Evolutionary conservation across 2,329 filamentous ascomycete genomes (phyloP).

Genomic region (Cyclaneusma minus): DNA sequence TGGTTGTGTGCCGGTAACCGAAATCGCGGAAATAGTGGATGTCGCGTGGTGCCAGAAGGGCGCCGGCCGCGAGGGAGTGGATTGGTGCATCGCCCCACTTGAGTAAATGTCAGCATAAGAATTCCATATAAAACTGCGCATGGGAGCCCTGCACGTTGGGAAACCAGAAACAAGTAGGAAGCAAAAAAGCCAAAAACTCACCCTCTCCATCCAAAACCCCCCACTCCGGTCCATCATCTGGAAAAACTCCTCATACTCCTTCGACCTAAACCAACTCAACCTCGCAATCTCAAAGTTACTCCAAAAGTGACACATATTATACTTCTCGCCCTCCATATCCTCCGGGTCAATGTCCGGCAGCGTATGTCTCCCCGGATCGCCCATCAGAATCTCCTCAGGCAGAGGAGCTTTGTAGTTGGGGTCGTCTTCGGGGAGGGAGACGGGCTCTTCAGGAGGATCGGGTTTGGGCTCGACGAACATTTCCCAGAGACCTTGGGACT

Average conservation of each 20-base stretch:
- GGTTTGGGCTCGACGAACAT: constrained; percentile 83
- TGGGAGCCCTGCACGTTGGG: no score
- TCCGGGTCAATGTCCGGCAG: constrained; percentile 78
- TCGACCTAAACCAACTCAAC: constrained; percentile 90
- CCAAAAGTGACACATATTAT: constrained; percentile 99
- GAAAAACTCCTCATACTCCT: constrained; percentile 96
- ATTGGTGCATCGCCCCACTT: constrained; percentile 98
- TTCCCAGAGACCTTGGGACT: constrained; percentile 89
- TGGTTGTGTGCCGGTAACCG: constrained; percentile 95
- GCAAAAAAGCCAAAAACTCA: constrained; percentile 28
- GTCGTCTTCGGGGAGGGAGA: constrained; percentile 42
- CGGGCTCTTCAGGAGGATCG: constrained; percentile 35
- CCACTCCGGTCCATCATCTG: constrained; percentile 97
- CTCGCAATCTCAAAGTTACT: constrained; percentile 97
- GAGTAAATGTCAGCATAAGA: constrained; percentile 20
- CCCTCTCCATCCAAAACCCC: constrained; percentile 97
- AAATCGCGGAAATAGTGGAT: constrained; percentile 99
- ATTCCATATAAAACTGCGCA: constrained; percentile 1
- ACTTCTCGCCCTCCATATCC: constrained; percentile 90
- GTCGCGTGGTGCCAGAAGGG: constrained; percentile 63
- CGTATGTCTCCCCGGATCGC: constrained; percentile 53
- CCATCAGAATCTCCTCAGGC: constrained; percentile 67
- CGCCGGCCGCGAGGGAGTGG: constrained; percentile 88
- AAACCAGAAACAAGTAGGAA: constrained; percentile 2
- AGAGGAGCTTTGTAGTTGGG: constrained; percentile 50